Percentiles rank a stretch among this genome's conserved stretches.
Evolutionary conservation across 176 grass and related monocot genomes (phyloP).

Genomic region (Alloteropsis semialata): DNA sequence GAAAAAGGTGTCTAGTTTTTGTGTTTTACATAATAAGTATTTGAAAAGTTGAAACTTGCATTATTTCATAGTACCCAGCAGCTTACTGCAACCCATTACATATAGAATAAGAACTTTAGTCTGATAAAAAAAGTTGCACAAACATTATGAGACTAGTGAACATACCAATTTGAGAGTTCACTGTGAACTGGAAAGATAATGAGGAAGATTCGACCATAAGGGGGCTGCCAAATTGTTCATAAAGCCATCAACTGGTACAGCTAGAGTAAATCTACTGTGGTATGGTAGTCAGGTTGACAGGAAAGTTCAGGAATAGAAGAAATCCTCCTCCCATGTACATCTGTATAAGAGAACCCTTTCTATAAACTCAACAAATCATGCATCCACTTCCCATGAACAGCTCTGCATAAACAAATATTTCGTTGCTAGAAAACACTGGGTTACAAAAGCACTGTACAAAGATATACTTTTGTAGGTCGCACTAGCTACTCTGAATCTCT

Average conservation of each 20-base stretch:
- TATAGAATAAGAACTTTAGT: background rate
- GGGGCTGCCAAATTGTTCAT: background rate
- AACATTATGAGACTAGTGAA: conserved; percentile 5
- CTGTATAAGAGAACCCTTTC: background rate
- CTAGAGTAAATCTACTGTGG: background rate
- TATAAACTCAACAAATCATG: background rate
- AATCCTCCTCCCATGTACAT: conserved; percentile 12
- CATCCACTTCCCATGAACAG: conserved; percentile 11
- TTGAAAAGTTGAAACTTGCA: background rate
- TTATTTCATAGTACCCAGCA: background rate
- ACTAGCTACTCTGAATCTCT: conserved; percentile 14
- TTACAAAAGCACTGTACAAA: conserved; percentile 20
- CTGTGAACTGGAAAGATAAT: conserved; percentile 18
- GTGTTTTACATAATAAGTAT: background rate
- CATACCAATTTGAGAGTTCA: conserved; percentile 35
- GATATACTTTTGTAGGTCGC: conserved; percentile 9
- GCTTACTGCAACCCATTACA: background rate
- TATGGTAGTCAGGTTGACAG: background rate
- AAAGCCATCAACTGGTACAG: conserved; percentile 1
- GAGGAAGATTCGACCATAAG: conserved; percentile 8
- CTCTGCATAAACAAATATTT: background rate
- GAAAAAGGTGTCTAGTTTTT: background rate
- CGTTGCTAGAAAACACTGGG: background rate
- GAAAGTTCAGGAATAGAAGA: conserved; percentile 10
- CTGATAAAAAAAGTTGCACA: background rate